phyloP scores from a whole-genome alignment of 2,329 filamentous ascomycete species.

The Penicillium verrucosum region DNA sequence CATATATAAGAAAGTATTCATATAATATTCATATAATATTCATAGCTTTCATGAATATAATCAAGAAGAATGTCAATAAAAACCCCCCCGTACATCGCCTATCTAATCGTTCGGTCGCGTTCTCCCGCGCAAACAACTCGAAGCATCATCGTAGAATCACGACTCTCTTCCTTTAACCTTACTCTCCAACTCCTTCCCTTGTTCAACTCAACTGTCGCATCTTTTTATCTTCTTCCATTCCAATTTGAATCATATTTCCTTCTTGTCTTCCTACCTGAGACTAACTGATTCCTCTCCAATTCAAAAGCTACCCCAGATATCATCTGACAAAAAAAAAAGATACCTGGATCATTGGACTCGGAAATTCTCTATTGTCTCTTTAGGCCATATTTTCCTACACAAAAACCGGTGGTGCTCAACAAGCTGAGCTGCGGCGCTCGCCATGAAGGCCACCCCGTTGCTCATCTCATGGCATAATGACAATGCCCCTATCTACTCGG shows the following conservation, averaged over 20 bases:
- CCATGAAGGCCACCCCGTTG: constrained; percentile 93
- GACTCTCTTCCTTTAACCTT: constrained; percentile 8
- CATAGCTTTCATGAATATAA: background rate
- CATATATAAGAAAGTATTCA: background rate
- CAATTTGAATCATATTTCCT: background rate
- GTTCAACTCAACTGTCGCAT: background rate
- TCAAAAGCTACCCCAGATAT: constrained; percentile 6
- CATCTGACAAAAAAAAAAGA: constrained; percentile 5
- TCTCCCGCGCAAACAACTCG: constrained; percentile 26
- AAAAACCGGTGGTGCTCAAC: constrained; percentile 7
- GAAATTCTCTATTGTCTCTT: constrained; percentile 2
- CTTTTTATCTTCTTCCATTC: background rate
- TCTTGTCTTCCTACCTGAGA: background rate
- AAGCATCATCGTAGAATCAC: constrained; percentile 26
- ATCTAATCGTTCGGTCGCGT: constrained; percentile 29
- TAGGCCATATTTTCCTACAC: background rate
- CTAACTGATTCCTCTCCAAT: background rate
- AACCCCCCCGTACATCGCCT: background rate
- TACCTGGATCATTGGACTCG: constrained; percentile 7
- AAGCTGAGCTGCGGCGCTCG: constrained; percentile 31
- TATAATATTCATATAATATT: too few species aligned
- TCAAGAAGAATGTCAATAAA: background rate
- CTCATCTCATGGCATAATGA: constrained; percentile 99
- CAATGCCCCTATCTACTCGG: constrained; percentile 93
- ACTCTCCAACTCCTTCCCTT: background rate